phyloP scores from a whole-genome alignment of 495 filamentous ascomycete species.

The Tetracladium marchalianum region DNA sequence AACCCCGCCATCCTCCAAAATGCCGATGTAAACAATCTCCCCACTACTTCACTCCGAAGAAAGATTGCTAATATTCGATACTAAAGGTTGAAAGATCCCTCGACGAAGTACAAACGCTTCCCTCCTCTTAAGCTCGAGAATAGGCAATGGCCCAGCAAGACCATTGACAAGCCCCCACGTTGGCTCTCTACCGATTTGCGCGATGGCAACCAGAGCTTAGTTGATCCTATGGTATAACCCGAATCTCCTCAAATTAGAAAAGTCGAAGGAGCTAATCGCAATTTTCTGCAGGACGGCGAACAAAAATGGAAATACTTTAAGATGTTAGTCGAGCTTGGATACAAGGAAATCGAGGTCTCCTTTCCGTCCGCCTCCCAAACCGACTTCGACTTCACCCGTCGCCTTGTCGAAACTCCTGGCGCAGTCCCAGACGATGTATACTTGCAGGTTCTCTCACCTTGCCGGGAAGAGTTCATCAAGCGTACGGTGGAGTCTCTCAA shows the following conservation, averaged over 20 bases:
- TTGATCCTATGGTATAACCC: slow-evolving; percentile 70
- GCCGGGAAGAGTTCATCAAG: slow-evolving; percentile 83
- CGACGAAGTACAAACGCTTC: slow-evolving; percentile 74
- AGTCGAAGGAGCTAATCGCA: not conserved
- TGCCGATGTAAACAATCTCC: too few relatives aligned
- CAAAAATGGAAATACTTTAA: slow-evolving; percentile 94
- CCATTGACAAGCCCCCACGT: slow-evolving; percentile 66
- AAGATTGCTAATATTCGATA: not conserved
- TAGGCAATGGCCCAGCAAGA: slow-evolving; percentile 85
- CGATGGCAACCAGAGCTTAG: slow-evolving; percentile 83
- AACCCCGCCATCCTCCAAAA: too few relatives aligned
- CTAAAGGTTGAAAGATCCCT: slow-evolving; percentile 88
- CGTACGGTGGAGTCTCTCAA: slow-evolving; percentile 84
- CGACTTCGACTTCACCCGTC: slow-evolving; percentile 91
- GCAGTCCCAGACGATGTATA: slow-evolving; percentile 87
- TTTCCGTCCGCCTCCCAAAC: slow-evolving; percentile 91
- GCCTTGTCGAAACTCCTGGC: slow-evolving; percentile 78
- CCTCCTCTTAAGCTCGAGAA: slow-evolving; percentile 71
- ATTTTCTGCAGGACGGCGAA: slow-evolving; percentile 58
- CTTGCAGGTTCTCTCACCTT: slow-evolving; percentile 90
- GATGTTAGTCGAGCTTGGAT: slow-evolving; percentile 87
- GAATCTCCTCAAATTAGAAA: not conserved
- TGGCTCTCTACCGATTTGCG: slow-evolving; percentile 82
- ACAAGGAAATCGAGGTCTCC: slow-evolving; percentile 97
- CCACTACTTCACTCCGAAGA: too few relatives aligned